Conservation (phyloP, 75 land plant species). For the Pseudotsuga menziesii region DNA sequence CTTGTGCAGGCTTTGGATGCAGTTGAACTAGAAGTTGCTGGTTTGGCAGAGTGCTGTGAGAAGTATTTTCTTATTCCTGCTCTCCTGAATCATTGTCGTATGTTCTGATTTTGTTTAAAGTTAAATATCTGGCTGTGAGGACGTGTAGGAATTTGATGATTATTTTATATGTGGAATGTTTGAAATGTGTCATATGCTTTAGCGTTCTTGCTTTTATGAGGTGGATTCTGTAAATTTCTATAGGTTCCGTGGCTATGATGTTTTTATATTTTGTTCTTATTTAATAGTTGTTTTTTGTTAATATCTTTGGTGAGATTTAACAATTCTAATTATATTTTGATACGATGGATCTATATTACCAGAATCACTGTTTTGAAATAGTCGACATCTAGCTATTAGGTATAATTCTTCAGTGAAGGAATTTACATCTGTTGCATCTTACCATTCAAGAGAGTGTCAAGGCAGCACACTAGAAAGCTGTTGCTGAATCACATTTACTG, state of each 20-base stretch:
- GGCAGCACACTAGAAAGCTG: background rate
- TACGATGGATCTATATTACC: background rate
- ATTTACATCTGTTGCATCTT: background rate
- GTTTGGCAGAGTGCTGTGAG: conserved; percentile 81
- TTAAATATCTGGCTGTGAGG: background rate
- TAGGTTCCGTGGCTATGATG: background rate
- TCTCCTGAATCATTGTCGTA: background rate
- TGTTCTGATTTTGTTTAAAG: background rate
- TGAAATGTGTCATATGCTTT: background rate
- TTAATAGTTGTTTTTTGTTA: background rate
- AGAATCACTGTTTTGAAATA: background rate
- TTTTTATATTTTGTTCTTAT: background rate
- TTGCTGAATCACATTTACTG: background rate
- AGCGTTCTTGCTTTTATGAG: background rate
- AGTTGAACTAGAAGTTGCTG: conserved; percentile 82
- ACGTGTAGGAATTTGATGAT: background rate
- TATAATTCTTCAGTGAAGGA: background rate
- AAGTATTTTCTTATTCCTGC: conserved; percentile 36
- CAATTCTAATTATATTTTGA: background rate
- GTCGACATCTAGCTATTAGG: background rate
- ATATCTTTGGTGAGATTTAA: background rate
- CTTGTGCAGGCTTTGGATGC: conserved; percentile 71
- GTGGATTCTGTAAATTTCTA: background rate
- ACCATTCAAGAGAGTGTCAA: background rate
- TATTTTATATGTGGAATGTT: background rate